A percentile compares a stretch with the other conserved stretches of the same genome.
These are phyloP conservation scores for Amanita rubescens DNA, from an alignment of 768 basidiomycete species.

Conservation along the genomic window DNA sequence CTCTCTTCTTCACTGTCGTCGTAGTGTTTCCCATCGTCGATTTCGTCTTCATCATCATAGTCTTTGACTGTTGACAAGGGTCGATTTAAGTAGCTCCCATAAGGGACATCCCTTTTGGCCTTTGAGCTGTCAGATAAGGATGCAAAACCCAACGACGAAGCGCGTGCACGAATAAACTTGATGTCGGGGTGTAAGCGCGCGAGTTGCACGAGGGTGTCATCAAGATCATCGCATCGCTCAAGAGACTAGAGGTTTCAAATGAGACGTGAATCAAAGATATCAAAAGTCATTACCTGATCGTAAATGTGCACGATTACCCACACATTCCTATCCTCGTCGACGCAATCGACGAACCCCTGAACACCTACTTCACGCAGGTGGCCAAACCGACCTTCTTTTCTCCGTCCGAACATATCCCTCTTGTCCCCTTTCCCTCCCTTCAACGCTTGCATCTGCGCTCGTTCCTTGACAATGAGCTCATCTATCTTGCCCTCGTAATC, in stretches of 20 bases:
- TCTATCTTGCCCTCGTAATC: constrained; percentile 38
- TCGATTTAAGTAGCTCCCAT: constrained; percentile 19
- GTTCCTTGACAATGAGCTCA: constrained; percentile 36
- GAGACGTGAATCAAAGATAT: constrained; percentile 1
- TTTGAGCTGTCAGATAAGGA: constrained; percentile 7
- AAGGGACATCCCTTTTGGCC: constrained; percentile 12
- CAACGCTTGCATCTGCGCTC: constrained; percentile 22
- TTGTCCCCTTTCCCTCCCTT: constrained; percentile 25
- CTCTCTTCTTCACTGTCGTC: constrained; percentile 39
- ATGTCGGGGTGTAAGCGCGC: constrained; percentile 64
- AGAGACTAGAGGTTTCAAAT: constrained; percentile 42
- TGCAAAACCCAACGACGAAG: constrained; percentile 68
- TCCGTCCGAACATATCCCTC: constrained; percentile 40
- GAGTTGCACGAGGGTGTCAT: constrained; percentile 58
- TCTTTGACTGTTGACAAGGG: constrained; percentile 14
- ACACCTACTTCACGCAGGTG: constrained; percentile 76
- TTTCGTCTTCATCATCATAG: constrained; percentile 31
- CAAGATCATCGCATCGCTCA: constrained; percentile 65
- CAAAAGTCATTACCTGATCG: constrained; percentile 45
- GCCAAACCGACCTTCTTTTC: constrained; percentile 56
- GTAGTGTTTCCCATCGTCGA: constrained; percentile 20
- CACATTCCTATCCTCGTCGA: constrained; percentile 63
- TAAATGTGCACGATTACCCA: constrained; percentile 89
- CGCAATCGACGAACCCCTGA: constrained; percentile 63
- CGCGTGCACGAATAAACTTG: constrained; percentile 80